Percentiles rank a stretch among this genome's conserved stretches.
Conservation (phyloP, 2,329 filamentous ascomycete species). For the Trichocomaceae sp. region DNA sequence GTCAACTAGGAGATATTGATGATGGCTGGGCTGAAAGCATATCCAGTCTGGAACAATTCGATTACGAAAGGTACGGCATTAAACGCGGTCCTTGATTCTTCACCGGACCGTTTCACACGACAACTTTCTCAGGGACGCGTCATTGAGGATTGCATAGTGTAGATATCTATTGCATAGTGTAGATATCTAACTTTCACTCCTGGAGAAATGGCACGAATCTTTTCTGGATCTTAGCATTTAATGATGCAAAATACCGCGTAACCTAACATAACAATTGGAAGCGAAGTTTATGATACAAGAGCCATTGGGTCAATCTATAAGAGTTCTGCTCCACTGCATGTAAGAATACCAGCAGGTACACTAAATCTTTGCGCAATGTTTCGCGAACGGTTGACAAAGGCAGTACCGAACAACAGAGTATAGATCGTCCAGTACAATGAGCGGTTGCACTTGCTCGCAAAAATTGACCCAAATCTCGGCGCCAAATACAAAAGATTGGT, state of each 20-base stretch:
- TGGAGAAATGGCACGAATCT: neutral
- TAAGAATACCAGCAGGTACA: conserved; percentile 1
- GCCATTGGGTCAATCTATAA: conserved; percentile 1
- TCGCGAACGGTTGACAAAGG: conserved; percentile 1
- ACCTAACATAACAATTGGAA: neutral
- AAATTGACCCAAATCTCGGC: neutral
- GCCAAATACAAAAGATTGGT: neutral
- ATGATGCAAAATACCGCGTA: neutral
- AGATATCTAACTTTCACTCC: neutral
- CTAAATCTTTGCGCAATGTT: neutral
- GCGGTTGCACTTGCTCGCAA: neutral
- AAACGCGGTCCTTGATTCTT: conserved; percentile 7
- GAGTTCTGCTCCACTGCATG: conserved; percentile 1
- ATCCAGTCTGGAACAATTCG: conserved; percentile 31
- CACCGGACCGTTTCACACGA: neutral
- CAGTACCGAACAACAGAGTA: neutral
- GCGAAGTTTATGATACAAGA: neutral
- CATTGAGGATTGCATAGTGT: neutral
- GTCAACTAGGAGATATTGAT: conserved; percentile 29
- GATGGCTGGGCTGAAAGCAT: conserved; percentile 37
- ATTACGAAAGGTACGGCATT: conserved; percentile 35
- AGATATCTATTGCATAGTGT: neutral
- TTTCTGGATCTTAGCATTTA: neutral
- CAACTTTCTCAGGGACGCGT: neutral
- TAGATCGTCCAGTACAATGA: neutral